These are phyloP conservation scores for Stemphylium beticola DNA, from an alignment of 2,329 filamentous ascomycete species.

Conservation along the genomic window DNA sequence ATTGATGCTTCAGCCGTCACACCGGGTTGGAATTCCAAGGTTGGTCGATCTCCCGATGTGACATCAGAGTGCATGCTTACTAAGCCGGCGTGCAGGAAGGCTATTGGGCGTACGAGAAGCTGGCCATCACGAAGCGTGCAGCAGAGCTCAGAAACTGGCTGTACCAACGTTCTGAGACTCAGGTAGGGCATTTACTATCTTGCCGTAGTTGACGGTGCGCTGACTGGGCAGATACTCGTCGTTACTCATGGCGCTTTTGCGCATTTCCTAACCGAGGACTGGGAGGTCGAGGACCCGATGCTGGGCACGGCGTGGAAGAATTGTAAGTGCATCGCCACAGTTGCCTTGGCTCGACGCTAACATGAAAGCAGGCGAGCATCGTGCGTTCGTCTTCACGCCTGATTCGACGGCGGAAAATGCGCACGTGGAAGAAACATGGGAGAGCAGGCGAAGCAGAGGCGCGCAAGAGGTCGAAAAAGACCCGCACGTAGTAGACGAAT, in stretches of 20 bases:
- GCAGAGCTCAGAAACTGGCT: conserved; percentile 37
- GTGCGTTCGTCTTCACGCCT: conserved; percentile 38
- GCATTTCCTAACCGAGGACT: conserved; percentile 86
- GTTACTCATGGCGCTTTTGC: conserved; percentile 85
- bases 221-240: conserved; percentile 67
- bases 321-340: conserved; percentile 23
- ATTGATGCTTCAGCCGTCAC: conserved; percentile 68
- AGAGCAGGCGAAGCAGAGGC: conserved; percentile 28
- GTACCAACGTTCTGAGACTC: conserved; percentile 35
- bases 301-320: conserved; percentile 41
- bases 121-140: conserved; percentile 39
- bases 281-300: conserved; percentile 51
- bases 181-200: conserved; percentile 19
- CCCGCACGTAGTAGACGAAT: conserved; percentile 37
- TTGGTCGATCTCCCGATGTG: conserved; percentile 13
- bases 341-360: background rate
- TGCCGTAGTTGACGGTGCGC: background rate
- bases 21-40: conserved; percentile 76
- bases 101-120: conserved; percentile 39
- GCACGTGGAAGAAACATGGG: conserved; percentile 37
- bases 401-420: conserved; percentile 33
- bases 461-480: conserved; percentile 29
- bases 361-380: conserved; percentile 32
- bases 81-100: conserved; percentile 26
- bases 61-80: conserved; percentile 10